phyloP scores from a whole-genome alignment of 2,329 filamentous ascomycete genomes.

The Sporothrix inflata region DNA sequence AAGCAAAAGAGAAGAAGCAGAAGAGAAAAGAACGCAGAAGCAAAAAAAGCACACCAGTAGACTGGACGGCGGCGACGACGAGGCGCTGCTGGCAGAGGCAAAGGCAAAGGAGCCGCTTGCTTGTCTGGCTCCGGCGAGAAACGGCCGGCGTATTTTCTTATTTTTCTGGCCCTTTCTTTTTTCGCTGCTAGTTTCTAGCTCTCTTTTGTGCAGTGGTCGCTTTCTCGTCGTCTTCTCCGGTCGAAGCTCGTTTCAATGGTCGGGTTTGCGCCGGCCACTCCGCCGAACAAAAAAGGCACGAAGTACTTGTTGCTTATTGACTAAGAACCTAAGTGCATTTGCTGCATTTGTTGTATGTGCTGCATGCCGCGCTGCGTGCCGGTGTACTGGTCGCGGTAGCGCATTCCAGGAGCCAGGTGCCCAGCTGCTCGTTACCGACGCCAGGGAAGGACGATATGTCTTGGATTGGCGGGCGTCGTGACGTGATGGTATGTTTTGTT shows the following conservation, averaged over 20 bases:
- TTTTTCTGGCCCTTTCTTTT: slow-evolving; percentile 13
- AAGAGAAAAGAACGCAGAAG: slow-evolving; percentile 9
- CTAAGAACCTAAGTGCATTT: neutral
- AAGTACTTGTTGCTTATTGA: neutral
- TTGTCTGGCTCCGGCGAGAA: neutral
- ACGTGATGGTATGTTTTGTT: neutral
- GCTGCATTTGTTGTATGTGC: neutral
- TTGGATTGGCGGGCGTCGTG: slow-evolving; percentile 12
- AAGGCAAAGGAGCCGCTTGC: slow-evolving; percentile 5
- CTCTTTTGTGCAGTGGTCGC: neutral
- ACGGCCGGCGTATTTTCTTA: neutral
- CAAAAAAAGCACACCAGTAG: slow-evolving; percentile 4
- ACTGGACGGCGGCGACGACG: slow-evolving; percentile 12
- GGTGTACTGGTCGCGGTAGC: slow-evolving; percentile 5
- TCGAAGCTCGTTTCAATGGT: neutral
- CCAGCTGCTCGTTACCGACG: neutral
- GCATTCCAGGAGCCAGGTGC: slow-evolving; percentile 9
- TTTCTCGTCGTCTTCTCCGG: neutral
- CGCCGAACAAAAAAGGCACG: neutral
- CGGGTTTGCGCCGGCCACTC: neutral
- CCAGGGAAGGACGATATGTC: slow-evolving; percentile 2
- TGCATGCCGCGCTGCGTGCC: slow-evolving; percentile 3
- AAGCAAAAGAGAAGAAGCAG: neutral
- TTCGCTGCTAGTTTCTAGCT: neutral
- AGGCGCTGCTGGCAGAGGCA: neutral